A percentile compares a stretch with the other conserved stretches of the same genome.
Conservation (phyloP, 805 yeast species). For the Schwanniomyces occidentalis region DNA sequence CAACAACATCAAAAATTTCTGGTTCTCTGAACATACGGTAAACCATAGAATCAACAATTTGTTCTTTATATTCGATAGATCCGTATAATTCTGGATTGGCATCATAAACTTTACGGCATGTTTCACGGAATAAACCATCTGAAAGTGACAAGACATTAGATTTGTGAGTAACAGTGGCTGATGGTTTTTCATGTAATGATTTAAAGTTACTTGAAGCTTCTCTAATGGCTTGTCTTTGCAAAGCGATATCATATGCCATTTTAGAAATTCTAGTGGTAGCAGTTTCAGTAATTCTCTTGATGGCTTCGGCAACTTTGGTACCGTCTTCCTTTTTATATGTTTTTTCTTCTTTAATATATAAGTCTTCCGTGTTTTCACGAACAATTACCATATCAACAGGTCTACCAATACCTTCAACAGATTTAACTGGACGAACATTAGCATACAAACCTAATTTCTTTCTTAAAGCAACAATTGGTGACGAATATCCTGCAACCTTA, state of each 20-base stretch:
- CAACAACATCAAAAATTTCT: constrained; percentile 94
- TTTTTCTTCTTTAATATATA: constrained; percentile 91
- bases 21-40: constrained; percentile 99
- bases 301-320: constrained; percentile 92
- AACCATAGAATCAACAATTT: constrained; percentile 98
- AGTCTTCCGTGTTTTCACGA: constrained; percentile 97
- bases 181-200: constrained; percentile 48
- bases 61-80: constrained; percentile 77
- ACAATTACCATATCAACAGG: constrained; percentile 98
- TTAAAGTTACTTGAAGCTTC: constrained; percentile 43
- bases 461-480: constrained; percentile 98
- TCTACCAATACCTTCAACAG: constrained; percentile 80
- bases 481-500: constrained; percentile 94
- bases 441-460: constrained; percentile 94
- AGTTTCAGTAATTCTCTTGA: constrained; percentile 88
- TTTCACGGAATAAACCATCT: constrained; percentile 96
- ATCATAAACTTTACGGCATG: constrained; percentile 61
- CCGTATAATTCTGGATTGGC: constrained; percentile 58
- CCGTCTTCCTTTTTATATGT: constrained; percentile 76
- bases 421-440: constrained; percentile 96
- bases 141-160: constrained; percentile 90
- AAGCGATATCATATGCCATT: constrained; percentile 89
- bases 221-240: constrained; percentile 83
- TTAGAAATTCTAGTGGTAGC: constrained; percentile 87
- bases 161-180: constrained; percentile 92